Evolutionary conservation across 2,329 filamentous ascomycete species (phyloP).

Genomic region (Hypocreales sp.): DNA sequence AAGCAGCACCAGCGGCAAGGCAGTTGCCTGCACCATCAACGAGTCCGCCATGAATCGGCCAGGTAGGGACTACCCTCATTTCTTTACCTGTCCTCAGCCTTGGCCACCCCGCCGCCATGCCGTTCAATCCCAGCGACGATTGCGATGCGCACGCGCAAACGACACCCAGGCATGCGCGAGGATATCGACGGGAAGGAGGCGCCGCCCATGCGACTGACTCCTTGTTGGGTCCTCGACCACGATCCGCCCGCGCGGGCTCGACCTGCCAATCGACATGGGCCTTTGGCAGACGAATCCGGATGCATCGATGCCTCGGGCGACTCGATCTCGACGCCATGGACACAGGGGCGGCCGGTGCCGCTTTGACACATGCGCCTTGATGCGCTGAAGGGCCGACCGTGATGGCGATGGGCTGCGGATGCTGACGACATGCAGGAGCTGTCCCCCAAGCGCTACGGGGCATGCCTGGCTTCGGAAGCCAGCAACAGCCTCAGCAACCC

Average conservation of each 20-base stretch:
- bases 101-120: background rate
- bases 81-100: conserved; percentile 10
- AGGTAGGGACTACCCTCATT: conserved; percentile 28
- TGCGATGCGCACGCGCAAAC: background rate
- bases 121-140: conserved; percentile 1
- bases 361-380: too few species aligned
- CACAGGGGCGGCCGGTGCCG: too few species aligned
- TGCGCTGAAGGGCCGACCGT: too few species aligned
- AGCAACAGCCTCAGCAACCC: conserved; percentile 39
- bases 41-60: conserved; percentile 47
- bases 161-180: background rate
- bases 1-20: background rate
- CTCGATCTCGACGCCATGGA: too few species aligned
- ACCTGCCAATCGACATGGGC: too few species aligned
- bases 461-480: conserved; percentile 44
- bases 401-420: conserved; percentile 3
- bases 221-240: too few species aligned
- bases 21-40: background rate
- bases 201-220: too few species aligned
- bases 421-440: conserved; percentile 29
- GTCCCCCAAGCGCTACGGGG: conserved; percentile 47
- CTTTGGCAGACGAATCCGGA: too few species aligned
- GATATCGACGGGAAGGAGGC: too few species aligned
- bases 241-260: too few species aligned
- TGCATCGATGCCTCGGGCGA: too few species aligned